Evolutionary conservation across 176 grass and related monocot genomes (phyloP), one percentile per base, ranked within the genome.

Genomic region (Stipa capillata): DNA sequence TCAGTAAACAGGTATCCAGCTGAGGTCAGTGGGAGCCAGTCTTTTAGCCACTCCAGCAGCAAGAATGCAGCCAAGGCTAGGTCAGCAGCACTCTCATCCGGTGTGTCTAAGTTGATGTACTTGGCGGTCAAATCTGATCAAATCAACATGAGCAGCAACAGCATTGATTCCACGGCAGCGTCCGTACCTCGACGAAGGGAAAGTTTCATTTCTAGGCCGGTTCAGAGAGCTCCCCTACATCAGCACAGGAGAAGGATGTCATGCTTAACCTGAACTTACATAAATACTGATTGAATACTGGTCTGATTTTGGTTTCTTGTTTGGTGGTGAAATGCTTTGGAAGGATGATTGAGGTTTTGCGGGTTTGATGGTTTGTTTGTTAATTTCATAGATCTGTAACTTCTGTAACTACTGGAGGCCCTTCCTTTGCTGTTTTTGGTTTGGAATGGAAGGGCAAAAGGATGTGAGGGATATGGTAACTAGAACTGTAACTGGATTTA

Each of bases 161-260:
- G 83, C 79, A 65, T 89, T 1, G 92, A 94, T 55, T 91, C 86
- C 1, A 94, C 81, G 33, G 83, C 85, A 14, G 81, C 86, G 2
- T 84, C 79, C 23, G 55, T 44, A 31, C 79, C 87, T 0, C 75
- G 6, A 15, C 68, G 72, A 18, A 94, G 85, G 85, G 91, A 89
- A 66, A 68, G 67, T 25, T 83, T 80, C 11, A 52, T 18, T 53
- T 80, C 74, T 40, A 68, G 58, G n/a, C 87, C 80, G 21, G 56
- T 65, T 50, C 80, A 85, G 51, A 89, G 78, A 85, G 86, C 77
- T 52, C 64, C 87, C 18, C 32, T 89, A 40, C 76, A 89, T 74
- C 85, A 92, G 56, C 90, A 95, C 74, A 94, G 74, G 48, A 95
- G 96, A 75, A 87, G 90, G 73, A 89, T 93, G 89, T 94, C 90